Percentiles rank a stretch among this genome's conserved stretches.
Conservation (phyloP, 1,284 basidiomycete genomes). For the Cryptococcus sp. region DNA sequence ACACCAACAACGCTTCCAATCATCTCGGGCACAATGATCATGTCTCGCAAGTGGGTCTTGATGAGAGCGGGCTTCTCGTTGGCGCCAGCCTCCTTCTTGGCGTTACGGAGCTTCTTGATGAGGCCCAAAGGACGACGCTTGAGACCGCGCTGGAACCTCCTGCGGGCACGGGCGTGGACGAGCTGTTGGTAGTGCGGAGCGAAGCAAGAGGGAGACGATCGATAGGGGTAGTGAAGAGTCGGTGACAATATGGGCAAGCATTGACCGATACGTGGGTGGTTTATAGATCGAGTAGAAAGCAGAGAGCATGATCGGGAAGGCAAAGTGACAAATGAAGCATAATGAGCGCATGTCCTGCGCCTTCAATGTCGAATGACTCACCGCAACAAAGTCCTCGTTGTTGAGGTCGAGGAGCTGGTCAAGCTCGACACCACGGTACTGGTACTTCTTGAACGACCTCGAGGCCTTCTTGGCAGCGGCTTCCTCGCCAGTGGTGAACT, state of each 20-base stretch:
- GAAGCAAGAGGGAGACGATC: conserved; percentile 1
- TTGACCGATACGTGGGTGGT: background rate
- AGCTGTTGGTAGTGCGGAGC: conserved; percentile 62
- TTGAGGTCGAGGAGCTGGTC: conserved; percentile 94
- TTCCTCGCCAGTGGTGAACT: conserved; percentile 79
- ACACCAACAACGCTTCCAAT: conserved; percentile 95
- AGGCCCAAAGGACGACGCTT: conserved; percentile 98
- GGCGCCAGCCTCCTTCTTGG: conserved; percentile 97
- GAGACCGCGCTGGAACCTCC: conserved; percentile 98
- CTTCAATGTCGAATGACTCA: conserved; percentile 25
- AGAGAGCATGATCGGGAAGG: background rate
- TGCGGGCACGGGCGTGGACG: conserved; percentile 96
- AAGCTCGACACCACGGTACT: conserved; percentile 95
- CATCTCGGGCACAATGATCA: conserved; percentile 99
- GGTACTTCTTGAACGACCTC: conserved; percentile 98
- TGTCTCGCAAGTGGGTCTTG: conserved; percentile 99
- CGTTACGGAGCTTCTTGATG: conserved; percentile 99
- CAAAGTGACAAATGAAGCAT: no score
- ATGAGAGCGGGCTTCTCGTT: conserved; percentile 99
- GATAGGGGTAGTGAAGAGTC: background rate
- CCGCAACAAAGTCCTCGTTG: conserved; percentile 76
- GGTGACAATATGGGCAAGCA: background rate
- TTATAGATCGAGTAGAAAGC: background rate
- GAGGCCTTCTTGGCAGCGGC: conserved; percentile 96
- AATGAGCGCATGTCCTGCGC: no score